A percentile compares a stretch with the other conserved stretches of the same genome.
Conservation (phyloP, 2,329 filamentous ascomycete species). For the Penicillium sp. region DNA sequence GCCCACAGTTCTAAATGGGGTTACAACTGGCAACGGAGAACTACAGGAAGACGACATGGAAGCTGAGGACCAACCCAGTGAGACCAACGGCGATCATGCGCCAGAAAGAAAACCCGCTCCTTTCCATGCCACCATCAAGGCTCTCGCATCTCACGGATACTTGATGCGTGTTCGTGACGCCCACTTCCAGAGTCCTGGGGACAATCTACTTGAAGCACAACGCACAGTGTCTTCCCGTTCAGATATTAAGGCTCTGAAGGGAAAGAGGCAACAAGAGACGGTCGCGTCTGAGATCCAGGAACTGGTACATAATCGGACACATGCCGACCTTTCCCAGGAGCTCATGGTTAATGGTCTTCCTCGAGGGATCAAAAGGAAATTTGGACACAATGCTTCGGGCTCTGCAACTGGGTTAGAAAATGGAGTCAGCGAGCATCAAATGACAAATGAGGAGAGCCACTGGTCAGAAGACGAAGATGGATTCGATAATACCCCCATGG, state of each 20-base stretch:
- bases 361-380: slow-evolving; percentile 36
- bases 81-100: slow-evolving; percentile 26
- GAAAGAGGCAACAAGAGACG: slow-evolving; percentile 39
- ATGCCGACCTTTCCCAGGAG: slow-evolving; percentile 37
- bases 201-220: slow-evolving; percentile 42
- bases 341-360: slow-evolving; percentile 34
- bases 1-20: slow-evolving; percentile 24
- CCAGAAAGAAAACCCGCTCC: slow-evolving; percentile 22
- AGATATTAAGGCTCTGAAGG: slow-evolving; percentile 37
- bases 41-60: slow-evolving; percentile 15
- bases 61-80: slow-evolving; percentile 32
- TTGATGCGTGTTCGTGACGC: slow-evolving; percentile 41
- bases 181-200: slow-evolving; percentile 43
- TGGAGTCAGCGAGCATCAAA: slow-evolving; percentile 25
- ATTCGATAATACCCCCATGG: slow-evolving; percentile 37
- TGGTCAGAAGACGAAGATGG: slow-evolving; percentile 39
- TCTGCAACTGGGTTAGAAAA: slow-evolving; percentile 23
- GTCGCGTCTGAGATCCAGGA: slow-evolving; percentile 30
- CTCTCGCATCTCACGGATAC: slow-evolving; percentile 44
- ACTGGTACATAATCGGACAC: slow-evolving; percentile 35
- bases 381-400: slow-evolving; percentile 19
- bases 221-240: slow-evolving; percentile 31
- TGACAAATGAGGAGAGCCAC: slow-evolving; percentile 32
- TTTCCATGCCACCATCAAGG: slow-evolving; percentile 40
- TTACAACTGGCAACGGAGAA: slow-evolving; percentile 24